A percentile compares a stretch with the other conserved stretches of the same genome.
phyloP scores from a whole-genome alignment of 495 filamentous ascomycete genomes.

The Letharia columbiana region DNA sequence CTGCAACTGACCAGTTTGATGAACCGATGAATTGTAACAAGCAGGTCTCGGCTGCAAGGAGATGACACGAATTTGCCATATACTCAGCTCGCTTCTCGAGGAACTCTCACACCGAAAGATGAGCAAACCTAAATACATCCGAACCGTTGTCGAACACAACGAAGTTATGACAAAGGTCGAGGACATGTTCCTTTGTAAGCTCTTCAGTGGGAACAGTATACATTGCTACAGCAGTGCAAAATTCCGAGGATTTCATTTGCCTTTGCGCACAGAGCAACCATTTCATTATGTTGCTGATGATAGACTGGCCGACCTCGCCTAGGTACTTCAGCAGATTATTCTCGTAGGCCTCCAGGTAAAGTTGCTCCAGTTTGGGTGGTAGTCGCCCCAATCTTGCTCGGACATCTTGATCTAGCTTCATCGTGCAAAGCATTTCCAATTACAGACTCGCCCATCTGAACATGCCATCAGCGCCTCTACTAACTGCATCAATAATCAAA shows the following conservation, averaged over 20 bases:
- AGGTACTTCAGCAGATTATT: neutral
- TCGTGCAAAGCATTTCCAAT: conserved; percentile 24
- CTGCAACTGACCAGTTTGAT: neutral
- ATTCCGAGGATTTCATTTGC: neutral
- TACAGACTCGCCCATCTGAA: conserved; percentile 31
- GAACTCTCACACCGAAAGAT: conserved; percentile 31
- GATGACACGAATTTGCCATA: neutral
- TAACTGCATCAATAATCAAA: conserved; percentile 18
- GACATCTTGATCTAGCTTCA: conserved; percentile 26
- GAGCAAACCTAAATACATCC: conserved; percentile 30
- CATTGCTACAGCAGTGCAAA: neutral
- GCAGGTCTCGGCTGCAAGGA: neutral
- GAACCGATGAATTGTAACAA: neutral
- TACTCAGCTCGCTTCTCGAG: conserved; percentile 16
- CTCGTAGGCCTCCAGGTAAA: neutral
- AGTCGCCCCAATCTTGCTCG: conserved; percentile 17
- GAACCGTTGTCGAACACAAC: conserved; percentile 26
- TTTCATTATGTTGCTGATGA: neutral
- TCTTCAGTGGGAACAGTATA: neutral
- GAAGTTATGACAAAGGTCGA: conserved; percentile 30
- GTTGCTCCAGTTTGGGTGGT: conserved; percentile 1
- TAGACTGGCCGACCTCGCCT: neutral
- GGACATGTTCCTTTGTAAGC: conserved; percentile 21
- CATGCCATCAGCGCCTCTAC: conserved; percentile 29
- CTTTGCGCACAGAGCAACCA: conserved; percentile 1